phyloP scores from a whole-genome alignment of 2,329 filamentous ascomycete genomes.

The Stachybotrys echinatus region DNA sequence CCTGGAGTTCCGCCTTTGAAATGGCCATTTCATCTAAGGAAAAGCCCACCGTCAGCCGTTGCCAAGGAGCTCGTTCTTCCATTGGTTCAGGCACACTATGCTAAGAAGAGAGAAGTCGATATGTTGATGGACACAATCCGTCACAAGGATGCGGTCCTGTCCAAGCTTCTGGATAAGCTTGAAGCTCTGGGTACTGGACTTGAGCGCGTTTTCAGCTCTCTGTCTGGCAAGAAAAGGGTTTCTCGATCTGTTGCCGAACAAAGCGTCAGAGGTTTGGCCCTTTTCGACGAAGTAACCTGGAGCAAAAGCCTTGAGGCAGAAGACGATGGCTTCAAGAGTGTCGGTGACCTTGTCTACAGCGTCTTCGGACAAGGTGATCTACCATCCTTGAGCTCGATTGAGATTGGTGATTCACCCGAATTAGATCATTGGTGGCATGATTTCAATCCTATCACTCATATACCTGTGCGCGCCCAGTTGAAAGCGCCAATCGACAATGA shows the following conservation, averaged over 20 bases:
- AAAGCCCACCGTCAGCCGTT: conserved; percentile 34
- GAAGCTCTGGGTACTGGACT: conserved; percentile 45
- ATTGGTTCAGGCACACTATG: conserved; percentile 41
- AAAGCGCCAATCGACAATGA: conserved; percentile 6
- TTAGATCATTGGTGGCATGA: conserved; percentile 46
- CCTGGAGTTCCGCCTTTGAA: conserved; percentile 59
- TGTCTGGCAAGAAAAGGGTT: conserved; percentile 43
- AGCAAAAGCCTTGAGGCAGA: conserved; percentile 17
- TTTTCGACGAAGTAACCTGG: conserved; percentile 39
- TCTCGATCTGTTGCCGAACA: conserved; percentile 38
- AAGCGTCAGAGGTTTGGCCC: conserved; percentile 46
- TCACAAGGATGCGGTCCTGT: conserved; percentile 48
- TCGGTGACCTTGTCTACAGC: conserved; percentile 29
- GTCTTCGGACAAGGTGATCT: conserved; percentile 35
- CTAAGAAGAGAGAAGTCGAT: conserved; percentile 31
- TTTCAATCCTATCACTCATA: conserved; percentile 26
- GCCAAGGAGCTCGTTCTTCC: conserved; percentile 47
- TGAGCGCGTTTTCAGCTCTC: conserved; percentile 46
- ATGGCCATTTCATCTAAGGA: conserved; percentile 59
- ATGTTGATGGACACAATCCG: conserved; percentile 36
- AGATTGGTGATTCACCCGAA: conserved; percentile 23
- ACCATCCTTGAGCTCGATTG: conserved; percentile 18
- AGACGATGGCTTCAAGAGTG: conserved; percentile 20
- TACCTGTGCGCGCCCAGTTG: conserved; percentile 11
- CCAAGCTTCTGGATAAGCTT: conserved; percentile 48